A percentile compares a stretch with the other conserved stretches of the same genome.
Conservation (phyloP, 768 basidiomycete species). For the Candolleomyces aberdarensis region DNA sequence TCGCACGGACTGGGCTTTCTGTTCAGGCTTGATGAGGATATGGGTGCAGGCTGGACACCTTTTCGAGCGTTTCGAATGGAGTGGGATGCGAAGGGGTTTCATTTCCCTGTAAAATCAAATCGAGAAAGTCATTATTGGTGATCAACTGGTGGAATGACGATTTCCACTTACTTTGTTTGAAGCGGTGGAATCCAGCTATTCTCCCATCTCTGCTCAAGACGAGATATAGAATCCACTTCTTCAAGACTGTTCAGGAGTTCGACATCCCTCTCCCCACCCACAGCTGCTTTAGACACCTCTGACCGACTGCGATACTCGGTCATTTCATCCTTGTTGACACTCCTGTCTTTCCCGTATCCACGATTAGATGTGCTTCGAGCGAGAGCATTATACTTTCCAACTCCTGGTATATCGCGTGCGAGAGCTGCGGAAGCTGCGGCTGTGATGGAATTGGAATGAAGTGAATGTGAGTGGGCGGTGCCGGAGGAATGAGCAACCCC, state of each 20-base stretch:
- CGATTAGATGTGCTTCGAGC: slow-evolving; percentile 42
- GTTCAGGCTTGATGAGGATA: slow-evolving; percentile 97
- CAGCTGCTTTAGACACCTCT: slow-evolving; percentile 55
- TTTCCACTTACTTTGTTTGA: slow-evolving; percentile 53
- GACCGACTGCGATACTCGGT: slow-evolving; percentile 71
- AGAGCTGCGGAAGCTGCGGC: slow-evolving; percentile 88
- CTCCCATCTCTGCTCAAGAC: slow-evolving; percentile 76
- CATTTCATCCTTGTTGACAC: slow-evolving; percentile 73
- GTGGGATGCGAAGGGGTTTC: slow-evolving; percentile 84
- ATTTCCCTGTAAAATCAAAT: slow-evolving; percentile 54
- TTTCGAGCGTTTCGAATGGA: slow-evolving; percentile 93
- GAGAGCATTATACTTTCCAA: slow-evolving; percentile 72
- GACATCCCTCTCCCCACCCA: slow-evolving; percentile 65
- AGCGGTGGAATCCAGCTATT: slow-evolving; percentile 74
- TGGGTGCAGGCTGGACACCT: slow-evolving; percentile 93
- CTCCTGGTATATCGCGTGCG: slow-evolving; percentile 82
- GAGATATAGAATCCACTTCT: slow-evolving; percentile 57
- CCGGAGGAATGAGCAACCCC: slow-evolving; percentile 41
- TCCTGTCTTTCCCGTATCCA: slow-evolving; percentile 45
- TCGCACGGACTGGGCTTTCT: slow-evolving; percentile 90
- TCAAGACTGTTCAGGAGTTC: slow-evolving; percentile 69
- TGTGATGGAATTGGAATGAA: slow-evolving; percentile 79
- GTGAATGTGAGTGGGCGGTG: slow-evolving; percentile 62
- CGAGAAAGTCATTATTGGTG: too few species aligned
- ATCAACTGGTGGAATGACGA: neutral